phyloP scores from a whole-genome alignment of 192 early-diverging fungal species.

The Backusella westeae region DNA sequence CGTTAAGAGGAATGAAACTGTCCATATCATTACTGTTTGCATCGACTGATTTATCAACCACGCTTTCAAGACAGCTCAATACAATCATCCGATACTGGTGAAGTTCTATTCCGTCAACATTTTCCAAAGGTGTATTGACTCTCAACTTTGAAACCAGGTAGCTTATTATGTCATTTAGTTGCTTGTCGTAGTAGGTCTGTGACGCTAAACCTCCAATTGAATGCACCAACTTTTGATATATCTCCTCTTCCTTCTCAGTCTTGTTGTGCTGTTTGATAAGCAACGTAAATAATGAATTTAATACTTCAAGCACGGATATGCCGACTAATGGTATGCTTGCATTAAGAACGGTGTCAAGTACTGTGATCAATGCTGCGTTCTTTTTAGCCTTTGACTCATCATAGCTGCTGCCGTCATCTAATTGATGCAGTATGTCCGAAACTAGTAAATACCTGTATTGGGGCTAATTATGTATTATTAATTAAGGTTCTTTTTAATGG shows the following conservation, averaged over 20 bases:
- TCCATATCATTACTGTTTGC: background rate
- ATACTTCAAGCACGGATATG: conserved; percentile 53
- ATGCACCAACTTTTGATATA: conserved; percentile 12
- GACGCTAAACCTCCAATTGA: conserved; percentile 42
- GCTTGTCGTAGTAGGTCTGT: conserved; percentile 57
- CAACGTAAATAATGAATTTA: conserved; percentile 42
- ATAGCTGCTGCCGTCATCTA: conserved; percentile 20
- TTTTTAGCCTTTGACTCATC: conserved; percentile 19
- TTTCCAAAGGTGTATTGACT: conserved; percentile 27
- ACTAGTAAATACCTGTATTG: conserved; percentile 51
- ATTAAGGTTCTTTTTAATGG: background rate
- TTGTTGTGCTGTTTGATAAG: conserved; percentile 24
- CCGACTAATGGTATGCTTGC: conserved; percentile 42
- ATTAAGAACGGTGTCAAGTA: conserved; percentile 40
- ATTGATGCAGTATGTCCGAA: conserved; percentile 42
- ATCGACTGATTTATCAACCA: background rate
- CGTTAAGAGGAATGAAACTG: conserved; percentile 8
- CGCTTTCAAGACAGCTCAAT: conserved; percentile 41
- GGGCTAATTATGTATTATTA: conserved; percentile 20
- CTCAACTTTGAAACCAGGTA: conserved; percentile 46
- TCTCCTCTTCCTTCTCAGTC: background rate
- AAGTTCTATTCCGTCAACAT: conserved; percentile 40
- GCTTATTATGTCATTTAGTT: conserved; percentile 51
- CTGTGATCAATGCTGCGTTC: conserved; percentile 42
- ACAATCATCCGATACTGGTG: conserved; percentile 38